Evolutionary conservation across 805 yeast genomes (phyloP), one percentile per base, ranked within the genome.

Genomic region (Starmerella sp.): DNA sequence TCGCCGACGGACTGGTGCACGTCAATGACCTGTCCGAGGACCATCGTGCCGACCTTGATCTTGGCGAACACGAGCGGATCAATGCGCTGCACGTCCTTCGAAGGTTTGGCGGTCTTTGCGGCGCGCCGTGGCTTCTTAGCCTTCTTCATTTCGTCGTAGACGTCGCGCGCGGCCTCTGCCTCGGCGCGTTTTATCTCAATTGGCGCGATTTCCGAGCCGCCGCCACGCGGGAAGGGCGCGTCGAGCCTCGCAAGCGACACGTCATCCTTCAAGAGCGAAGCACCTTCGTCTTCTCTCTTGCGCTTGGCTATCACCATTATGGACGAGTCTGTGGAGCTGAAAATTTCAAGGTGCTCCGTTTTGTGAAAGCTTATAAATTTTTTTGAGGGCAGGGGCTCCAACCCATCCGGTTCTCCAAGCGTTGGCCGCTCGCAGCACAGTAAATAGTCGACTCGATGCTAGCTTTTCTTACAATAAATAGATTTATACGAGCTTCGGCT

Each of bases 111-210:
- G 14, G 56, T 68, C 73, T 66, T 67, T 77, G n/a, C 14, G 22
- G 42, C 22, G 28, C 70, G 72, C 80, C 56, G 65, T 69, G 39
- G 73, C 53, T 66, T 65, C 41, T 67, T 66, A 15, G 58, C 52
- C 41, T 38, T 48, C 29, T 15, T 45, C 52, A 54, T 42, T 42
- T 56, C 59, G 44, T 62, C 60, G 54, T 54, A 60, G 42, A 86
- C 93, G 71, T 93, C 98, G 59, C 79, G 80, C 28, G 90, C 82
- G 49, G 91, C 99, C 69, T 91, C 95, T 67, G 88, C 89, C 42
- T 95, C 83, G 51, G 91, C 91, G 66, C 88, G 93, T 68, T 88
- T 89, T 61, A 88, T 81, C 71, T 93, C 99, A 61, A 93, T 73
- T 6, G 97, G 89, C 4, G 95, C 80, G 65, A 93, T 77, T 11